Evolutionary conservation across 805 yeast species (phyloP), one percentile per base, ranked within the genome.

Genomic region (Saccharomycopsis sp.): DNA sequence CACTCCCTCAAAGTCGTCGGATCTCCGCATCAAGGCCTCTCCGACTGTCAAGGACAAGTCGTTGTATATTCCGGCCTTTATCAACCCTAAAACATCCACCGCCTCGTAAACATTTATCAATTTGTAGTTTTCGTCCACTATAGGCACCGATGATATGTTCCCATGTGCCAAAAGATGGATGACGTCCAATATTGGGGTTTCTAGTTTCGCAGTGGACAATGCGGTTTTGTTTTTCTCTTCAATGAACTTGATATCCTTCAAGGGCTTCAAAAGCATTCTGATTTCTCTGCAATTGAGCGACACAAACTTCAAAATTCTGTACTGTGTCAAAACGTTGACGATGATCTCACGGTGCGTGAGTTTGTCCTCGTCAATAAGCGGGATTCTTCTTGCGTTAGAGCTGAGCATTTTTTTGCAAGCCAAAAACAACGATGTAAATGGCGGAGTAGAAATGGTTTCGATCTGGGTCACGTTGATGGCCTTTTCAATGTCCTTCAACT

Each of bases 1-100:
- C 14, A 94, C 98, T 59, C 99, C 99, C 71, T 94, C 98, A 66
- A 92, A 94, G 69, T 94, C 97, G 64, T 91, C 97, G 2, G 96
- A 85, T 68, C 97, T 78, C 71, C 96, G 83, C 83, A 94, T 82
- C 55, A 94, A 75, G 0, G 98, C 98, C 71, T 94, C 97, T 2
- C 99, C 99, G 2, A 94, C 97, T 59, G 92, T 85, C 64, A 94
- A 75, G 46, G 91, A 87, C 61, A 92, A 75, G 71, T 94, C 98
- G 41, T 91, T 87, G 67, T 92, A 91, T 68, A 91, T 84, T 2
- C 97, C 97, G 46, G 97, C 97, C 71, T 91, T 92, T 59, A 94
- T 90, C 64, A 94, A 76, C 0, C 97, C 89, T 64, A 94, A 76
- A 2, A 94, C 95, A 72, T 94, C 99, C 37, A 90, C 95, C 0